A percentile compares a stretch with the other conserved stretches of the same genome.
Evolutionary conservation across 1,139 yeast species (phyloP).

Genomic region (Debaryomycetaceae sp.): DNA sequence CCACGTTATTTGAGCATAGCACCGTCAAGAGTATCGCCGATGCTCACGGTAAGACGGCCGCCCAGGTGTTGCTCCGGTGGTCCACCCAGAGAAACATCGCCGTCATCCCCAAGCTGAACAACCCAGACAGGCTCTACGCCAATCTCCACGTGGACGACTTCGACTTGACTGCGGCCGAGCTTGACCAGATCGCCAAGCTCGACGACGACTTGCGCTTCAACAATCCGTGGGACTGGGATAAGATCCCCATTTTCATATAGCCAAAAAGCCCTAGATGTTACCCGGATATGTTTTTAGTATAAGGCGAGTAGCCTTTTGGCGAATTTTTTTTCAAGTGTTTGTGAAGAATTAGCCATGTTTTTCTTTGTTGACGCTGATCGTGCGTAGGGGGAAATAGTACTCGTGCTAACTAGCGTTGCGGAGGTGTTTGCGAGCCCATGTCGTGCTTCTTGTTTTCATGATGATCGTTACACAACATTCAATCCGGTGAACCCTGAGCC

Average conservation of each 20-base stretch:
- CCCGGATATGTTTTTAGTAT: not conserved
- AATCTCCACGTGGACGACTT: constrained; percentile 56
- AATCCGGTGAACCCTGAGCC: constrained; percentile 66
- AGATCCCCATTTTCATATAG: constrained; percentile 43
- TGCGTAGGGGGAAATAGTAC: constrained; percentile 8
- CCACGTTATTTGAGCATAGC: constrained; percentile 53
- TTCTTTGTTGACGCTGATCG: constrained; percentile 3
- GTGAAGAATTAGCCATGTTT: too few species aligned
- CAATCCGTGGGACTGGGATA: constrained; percentile 78
- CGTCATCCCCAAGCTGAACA: constrained; percentile 71
- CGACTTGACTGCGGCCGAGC: constrained; percentile 51
- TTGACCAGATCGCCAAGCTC: constrained; percentile 48
- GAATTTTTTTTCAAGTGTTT: not conserved
- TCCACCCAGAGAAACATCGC: constrained; percentile 71
- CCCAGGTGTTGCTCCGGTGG: constrained; percentile 76
- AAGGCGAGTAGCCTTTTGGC: not conserved
- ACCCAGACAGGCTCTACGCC: constrained; percentile 52
- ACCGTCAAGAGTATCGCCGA: constrained; percentile 50
- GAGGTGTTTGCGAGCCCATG: not conserved
- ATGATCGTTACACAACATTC: constrained; percentile 41
- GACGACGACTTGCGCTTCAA: constrained; percentile 76
- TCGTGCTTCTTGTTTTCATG: constrained; percentile 17
- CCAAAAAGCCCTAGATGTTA: not conserved
- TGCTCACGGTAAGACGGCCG: constrained; percentile 47
- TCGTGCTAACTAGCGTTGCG: constrained; percentile 1